Evolutionary conservation across 2,329 filamentous ascomycete species (phyloP), one percentile per base, ranked within the genome.

Genomic region (Parafenestella ontariensis): DNA sequence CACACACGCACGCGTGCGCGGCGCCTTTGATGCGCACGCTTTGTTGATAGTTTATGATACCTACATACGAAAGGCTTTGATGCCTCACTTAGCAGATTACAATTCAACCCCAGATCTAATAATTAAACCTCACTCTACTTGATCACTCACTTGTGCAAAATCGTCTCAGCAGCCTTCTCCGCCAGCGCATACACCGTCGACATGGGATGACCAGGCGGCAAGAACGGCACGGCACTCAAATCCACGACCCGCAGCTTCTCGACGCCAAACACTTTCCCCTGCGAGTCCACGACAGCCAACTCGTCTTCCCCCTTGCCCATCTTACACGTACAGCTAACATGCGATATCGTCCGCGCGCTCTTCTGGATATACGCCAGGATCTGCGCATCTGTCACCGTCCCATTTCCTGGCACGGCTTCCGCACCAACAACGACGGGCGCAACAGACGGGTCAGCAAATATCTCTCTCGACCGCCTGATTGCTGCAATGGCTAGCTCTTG

Each of bases 191-290:
- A 73, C 5, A 71, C 51, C 1, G 64, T 68, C 17, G 57, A 41
- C 64, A 68, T 64, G 5, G 72, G 69, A 62, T 76, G 72, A 5
- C 73, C 74, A 3, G 75, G 73, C n/a, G 71, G 70, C 46, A 72
- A 54, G n/a, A 76, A 67, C 1, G 73, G 65, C 46, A 76, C 67
- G 18, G 62, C 62, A 20, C 58, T 63, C 8, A 65, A 65, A 62
- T 76, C 73, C 11, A 76, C 65, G 1, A 76, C 69, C n/a, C 73
- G 52, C 47, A 76, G 42, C 7, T 55, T 59, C 31, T 66, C 24
- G 9, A 72, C 65, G 1, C 73, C 73, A 43, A 69, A 67, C 1
- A 76, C 73, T 15, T 61, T 59, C 2, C 59, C 72, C 36, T 69
- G 63, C 1, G 63, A 64, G 60, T 76, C 73, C 8, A 76, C 67